A percentile compares a stretch with the other conserved stretches of the same genome.
phyloP scores from a whole-genome alignment of 192 early-diverging fungal genomes.

The Coemansia sp. region DNA sequence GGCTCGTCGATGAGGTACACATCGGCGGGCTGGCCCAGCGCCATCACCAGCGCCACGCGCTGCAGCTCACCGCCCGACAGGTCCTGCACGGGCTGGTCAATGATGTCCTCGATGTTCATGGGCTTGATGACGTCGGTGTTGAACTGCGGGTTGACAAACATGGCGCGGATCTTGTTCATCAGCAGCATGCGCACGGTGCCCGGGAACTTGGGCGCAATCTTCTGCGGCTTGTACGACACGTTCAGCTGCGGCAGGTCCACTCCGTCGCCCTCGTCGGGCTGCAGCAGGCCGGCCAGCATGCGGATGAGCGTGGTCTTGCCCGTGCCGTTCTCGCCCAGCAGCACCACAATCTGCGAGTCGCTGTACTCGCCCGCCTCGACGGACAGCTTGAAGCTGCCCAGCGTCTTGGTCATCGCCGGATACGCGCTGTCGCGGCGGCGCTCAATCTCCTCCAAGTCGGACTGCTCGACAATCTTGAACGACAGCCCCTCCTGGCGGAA shows the following conservation, averaged over 20 bases:
- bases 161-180: slow-evolving; percentile 78
- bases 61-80: slow-evolving; percentile 99
- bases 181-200: slow-evolving; percentile 93
- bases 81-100: slow-evolving; percentile 83
- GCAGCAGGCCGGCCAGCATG: slow-evolving; percentile 81
- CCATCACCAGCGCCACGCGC: slow-evolving; percentile 93
- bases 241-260: slow-evolving; percentile 79
- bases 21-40: slow-evolving; percentile 87
- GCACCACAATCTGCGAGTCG: slow-evolving; percentile 97
- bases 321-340: slow-evolving; percentile 98
- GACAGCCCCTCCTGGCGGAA: slow-evolving; percentile 95
- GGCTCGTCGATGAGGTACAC: slow-evolving; percentile 98
- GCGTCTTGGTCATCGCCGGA: slow-evolving; percentile 83
- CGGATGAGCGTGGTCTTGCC: slow-evolving; percentile 97
- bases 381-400: slow-evolving; percentile 79
- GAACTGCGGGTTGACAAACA: slow-evolving; percentile 93
- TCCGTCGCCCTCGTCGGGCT: slow-evolving; percentile 72
- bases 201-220: slow-evolving; percentile 92
- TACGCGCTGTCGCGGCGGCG: slow-evolving; percentile 79
- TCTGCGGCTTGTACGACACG: slow-evolving; percentile 97
- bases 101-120: slow-evolving; percentile 85
- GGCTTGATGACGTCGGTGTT: slow-evolving; percentile 96
- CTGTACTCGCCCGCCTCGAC: slow-evolving; percentile 84
- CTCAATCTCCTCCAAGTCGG: slow-evolving; percentile 63
- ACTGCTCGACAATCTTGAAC: slow-evolving; percentile 90